Evolutionary conservation across 108 stramenopile genomes (phyloP).

Genomic region (Parmales sp.): DNA sequence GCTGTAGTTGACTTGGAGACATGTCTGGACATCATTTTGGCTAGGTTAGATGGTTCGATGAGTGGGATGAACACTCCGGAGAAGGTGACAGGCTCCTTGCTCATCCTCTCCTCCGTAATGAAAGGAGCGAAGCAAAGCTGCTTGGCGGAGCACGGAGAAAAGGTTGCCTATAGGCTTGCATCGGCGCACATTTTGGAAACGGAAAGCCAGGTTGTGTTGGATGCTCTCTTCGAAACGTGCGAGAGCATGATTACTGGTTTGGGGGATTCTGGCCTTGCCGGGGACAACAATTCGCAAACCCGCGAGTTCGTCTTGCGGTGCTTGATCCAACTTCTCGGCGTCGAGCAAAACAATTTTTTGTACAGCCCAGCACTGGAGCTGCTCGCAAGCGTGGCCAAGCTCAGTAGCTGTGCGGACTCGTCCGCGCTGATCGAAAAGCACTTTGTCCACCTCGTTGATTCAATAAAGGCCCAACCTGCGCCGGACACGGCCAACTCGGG

Average conservation of each 20-base stretch:
- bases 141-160: background rate
- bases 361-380: no score
- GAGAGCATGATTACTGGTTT: background rate
- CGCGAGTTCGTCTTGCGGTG: no score
- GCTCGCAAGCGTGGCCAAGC: background rate
- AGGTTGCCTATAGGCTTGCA: background rate
- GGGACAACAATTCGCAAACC: no score
- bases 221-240: background rate
- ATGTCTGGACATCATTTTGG: background rate
- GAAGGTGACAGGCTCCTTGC: background rate
- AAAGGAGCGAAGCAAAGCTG: background rate
- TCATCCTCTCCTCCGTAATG: background rate
- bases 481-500: background rate
- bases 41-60: background rate
- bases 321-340: no score
- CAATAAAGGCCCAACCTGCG: background rate
- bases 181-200: background rate
- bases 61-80: conserved; percentile 8
- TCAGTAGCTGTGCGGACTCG: background rate
- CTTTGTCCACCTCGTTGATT: background rate
- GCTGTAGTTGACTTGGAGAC: background rate
- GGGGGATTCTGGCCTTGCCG: background rate
- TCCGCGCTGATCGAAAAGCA: background rate
- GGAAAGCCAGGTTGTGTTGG: background rate
- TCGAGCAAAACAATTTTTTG: no score